Evolutionary conservation across 768 basidiomycete species (phyloP).

Genomic region (Tylopilus sp.): DNA sequence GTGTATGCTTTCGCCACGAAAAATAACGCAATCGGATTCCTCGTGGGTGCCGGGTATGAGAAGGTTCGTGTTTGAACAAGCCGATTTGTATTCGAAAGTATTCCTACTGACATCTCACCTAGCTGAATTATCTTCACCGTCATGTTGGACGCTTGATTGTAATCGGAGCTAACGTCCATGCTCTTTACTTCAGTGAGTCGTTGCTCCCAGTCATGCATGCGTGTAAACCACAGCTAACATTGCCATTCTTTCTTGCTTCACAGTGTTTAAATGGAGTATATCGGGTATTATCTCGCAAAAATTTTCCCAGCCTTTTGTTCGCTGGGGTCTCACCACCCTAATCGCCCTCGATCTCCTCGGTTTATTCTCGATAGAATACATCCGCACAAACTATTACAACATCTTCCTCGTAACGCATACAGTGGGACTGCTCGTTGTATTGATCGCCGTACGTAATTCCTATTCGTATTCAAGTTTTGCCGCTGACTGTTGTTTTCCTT

Average conservation of each 20-base stretch:
- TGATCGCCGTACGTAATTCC: slow-evolving; percentile 51
- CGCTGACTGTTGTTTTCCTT: slow-evolving; percentile 1
- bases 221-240: neutral
- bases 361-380: slow-evolving; percentile 55
- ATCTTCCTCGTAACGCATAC: slow-evolving; percentile 66
- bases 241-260: neutral
- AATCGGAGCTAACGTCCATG: slow-evolving; percentile 56
- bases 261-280: slow-evolving; percentile 58
- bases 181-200: slow-evolving; percentile 51
- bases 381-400: slow-evolving; percentile 59
- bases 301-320: slow-evolving; percentile 34
- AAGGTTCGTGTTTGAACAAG: slow-evolving; percentile 40
- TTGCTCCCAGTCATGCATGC: neutral
- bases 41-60: slow-evolving; percentile 65
- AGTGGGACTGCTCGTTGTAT: slow-evolving; percentile 46
- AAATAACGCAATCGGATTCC: slow-evolving; percentile 57
- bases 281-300: slow-evolving; percentile 36
- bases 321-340: slow-evolving; percentile 53
- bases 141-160: slow-evolving; percentile 59
- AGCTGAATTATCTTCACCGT: slow-evolving; percentile 78
- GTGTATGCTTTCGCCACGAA: slow-evolving; percentile 66
- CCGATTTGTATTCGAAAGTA: neutral
- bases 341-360: slow-evolving; percentile 52
- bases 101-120: neutral
- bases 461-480: neutral